Base-by-base conservation (phyloP, 164 flowering plant genomes). In the Chimonanthus salicifolius region DNA sequence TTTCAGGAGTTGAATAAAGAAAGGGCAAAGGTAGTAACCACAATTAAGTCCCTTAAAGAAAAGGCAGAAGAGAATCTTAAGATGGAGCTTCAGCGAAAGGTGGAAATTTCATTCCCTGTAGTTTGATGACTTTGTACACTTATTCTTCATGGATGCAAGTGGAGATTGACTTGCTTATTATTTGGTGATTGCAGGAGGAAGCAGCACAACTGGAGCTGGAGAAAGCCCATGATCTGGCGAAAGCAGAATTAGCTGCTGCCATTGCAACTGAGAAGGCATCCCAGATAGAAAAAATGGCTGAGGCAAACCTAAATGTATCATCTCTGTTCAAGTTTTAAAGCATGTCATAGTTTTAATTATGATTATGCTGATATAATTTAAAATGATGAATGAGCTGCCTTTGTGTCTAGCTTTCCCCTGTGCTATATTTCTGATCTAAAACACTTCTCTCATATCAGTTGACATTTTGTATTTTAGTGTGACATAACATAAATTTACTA, bases 231-330 rank as follows among this genome's bases (percentile, higher is more conserved):
- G 99, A 96, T 63, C 76, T 92, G 13, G 89, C 92, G 45, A 88
- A 89, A 82, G 98, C 97, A 78, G 97, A 94, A 83, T 62, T 87
- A 71, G 86, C 86, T 77, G 94, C 98, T 62, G 88, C 93, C 69
- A 84, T 96, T 81, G 94, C 92, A 71, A 87, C 79, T 71, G 98
- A 96, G 85, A 96, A 96, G 81, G 90, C 97, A 65, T 83, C 94
- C 62, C 98, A 92, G 77, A 88, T 96, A 80, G 95, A 92, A 79
- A 91, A 89, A 82, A 87, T 94, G 88, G 90, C 89, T 1, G 99
- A 96, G 80, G 99, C 98, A 75, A 84, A 94, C 82, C 89, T 92
- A 74, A 77, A 94, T 88, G 99, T 96, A 87, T 75, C 86, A 45
- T 47, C 68, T 74, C 18, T 78, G 13, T 3, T 44, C 68, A 4